Evolutionary conservation across 768 basidiomycete genomes (phyloP).

Genomic region (Mycena haematopus): DNA sequence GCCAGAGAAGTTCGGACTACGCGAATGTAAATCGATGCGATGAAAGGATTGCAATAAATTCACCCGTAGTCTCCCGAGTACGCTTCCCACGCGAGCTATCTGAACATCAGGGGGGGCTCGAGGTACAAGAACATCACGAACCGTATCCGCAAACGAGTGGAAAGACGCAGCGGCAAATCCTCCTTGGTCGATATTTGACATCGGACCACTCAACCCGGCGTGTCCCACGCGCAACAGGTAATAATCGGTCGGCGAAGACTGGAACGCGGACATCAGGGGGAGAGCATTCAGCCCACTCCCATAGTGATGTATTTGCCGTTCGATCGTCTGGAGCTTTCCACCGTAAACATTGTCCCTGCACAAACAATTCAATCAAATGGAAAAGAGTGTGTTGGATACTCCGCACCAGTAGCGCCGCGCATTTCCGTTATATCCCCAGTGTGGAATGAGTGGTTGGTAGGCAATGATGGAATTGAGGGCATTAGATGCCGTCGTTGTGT

Average conservation of each 20-base stretch:
- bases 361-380: too few relatives aligned
- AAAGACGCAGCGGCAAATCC: slow-evolving; percentile 66
- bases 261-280: slow-evolving; percentile 55
- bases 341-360: slow-evolving; percentile 63
- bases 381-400: too few relatives aligned
- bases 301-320: slow-evolving; percentile 66
- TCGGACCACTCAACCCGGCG: slow-evolving; percentile 56
- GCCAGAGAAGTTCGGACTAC: slow-evolving; percentile 58
- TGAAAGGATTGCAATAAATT: too few relatives aligned
- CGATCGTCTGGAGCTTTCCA: slow-evolving; percentile 59
- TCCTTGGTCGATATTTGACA: slow-evolving; percentile 60
- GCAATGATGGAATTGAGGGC: slow-evolving; percentile 62
- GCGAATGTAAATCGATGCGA: too few relatives aligned
- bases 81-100: slow-evolving; percentile 55
- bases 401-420: slow-evolving; percentile 61
- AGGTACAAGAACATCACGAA: not conserved
- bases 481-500: slow-evolving; percentile 55
- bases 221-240: slow-evolving; percentile 61
- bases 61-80: slow-evolving; percentile 64
- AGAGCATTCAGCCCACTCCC: slow-evolving; percentile 62
- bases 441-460: slow-evolving; percentile 60
- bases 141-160: slow-evolving; percentile 62
- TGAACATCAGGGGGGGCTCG: not conserved
- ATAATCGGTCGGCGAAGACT: slow-evolving; percentile 53
- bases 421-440: slow-evolving; percentile 69